Conservation (phyloP, 345 rosid species). For the Theobroma cacao region DNA sequence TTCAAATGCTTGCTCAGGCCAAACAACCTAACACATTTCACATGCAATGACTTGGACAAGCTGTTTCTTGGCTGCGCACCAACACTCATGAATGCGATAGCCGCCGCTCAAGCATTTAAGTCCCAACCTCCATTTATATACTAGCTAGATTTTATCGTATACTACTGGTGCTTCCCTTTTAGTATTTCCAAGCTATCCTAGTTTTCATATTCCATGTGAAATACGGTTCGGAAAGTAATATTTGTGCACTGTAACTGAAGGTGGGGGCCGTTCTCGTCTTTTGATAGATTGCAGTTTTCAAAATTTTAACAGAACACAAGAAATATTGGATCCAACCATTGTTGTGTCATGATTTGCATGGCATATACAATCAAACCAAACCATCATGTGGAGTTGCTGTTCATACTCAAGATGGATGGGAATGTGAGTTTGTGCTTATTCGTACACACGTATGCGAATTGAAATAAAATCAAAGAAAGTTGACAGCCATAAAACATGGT, state of each 20-base stretch:
- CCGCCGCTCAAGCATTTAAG: neutral
- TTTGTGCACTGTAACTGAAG: neutral
- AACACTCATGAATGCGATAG: neutral
- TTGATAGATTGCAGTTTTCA: neutral
- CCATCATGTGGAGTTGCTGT: conserved; percentile 2
- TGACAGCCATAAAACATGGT: no score
- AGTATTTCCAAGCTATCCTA: neutral
- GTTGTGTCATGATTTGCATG: conserved; percentile 10
- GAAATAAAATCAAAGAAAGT: no score
- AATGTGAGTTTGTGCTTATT: neutral
- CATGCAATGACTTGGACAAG: conserved; percentile 24
- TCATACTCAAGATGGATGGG: neutral
- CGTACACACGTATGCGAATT: neutral
- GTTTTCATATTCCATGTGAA: neutral
- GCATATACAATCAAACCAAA: neutral
- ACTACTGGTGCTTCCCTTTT: neutral
- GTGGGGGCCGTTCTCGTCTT: neutral
- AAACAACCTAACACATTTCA: conserved; percentile 47
- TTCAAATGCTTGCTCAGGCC: conserved; percentile 83
- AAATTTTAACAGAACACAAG: neutral
- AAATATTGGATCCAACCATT: conserved; percentile 3
- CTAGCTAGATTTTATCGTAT: neutral
- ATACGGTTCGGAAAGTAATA: neutral
- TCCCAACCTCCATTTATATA: neutral
- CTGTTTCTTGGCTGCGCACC: neutral